phyloP scores from a whole-genome alignment of 768 basidiomycete genomes.

The Leccinum imitatum region DNA sequence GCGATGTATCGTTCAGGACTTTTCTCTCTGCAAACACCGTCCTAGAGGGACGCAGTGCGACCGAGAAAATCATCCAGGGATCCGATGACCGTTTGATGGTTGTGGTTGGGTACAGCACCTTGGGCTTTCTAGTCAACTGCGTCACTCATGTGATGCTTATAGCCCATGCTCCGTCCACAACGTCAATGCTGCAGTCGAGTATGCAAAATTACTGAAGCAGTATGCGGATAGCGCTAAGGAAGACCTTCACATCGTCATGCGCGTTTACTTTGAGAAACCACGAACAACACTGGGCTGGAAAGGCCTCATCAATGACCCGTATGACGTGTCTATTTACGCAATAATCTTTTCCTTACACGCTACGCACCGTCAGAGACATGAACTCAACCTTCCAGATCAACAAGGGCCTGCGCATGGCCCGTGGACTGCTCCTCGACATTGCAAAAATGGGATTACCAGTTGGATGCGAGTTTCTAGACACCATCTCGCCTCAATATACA shows the following conservation, averaged over 20 bases:
- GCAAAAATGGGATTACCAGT: conserved; percentile 89
- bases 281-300: conserved; percentile 99
- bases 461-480: conserved; percentile 95
- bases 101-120: conserved; percentile 69
- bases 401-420: conserved; percentile 87
- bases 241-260: conserved; percentile 94
- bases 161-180: conserved; percentile 97
- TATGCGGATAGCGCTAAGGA: conserved; percentile 81
- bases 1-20: conserved; percentile 46
- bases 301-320: conserved; percentile 95
- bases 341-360: background rate
- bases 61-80: conserved; percentile 78
- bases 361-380: conserved; percentile 49
- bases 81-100: conserved; percentile 92
- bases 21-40: conserved; percentile 85
- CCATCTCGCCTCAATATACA: conserved; percentile 81
- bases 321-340: background rate
- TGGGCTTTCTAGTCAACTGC: background rate
- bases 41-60: conserved; percentile 74
- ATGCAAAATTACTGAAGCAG: conserved; percentile 73
- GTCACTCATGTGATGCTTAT: conserved; percentile 6
- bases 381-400: conserved; percentile 95
- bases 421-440: conserved; percentile 83
- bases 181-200: conserved; percentile 80
- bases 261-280: conserved; percentile 97